A percentile compares a stretch with the other conserved stretches of the same genome.
These are phyloP conservation scores for Carex parvula DNA, from an alignment of 176 grass and related monocot species.

Conservation along the genomic window DNA sequence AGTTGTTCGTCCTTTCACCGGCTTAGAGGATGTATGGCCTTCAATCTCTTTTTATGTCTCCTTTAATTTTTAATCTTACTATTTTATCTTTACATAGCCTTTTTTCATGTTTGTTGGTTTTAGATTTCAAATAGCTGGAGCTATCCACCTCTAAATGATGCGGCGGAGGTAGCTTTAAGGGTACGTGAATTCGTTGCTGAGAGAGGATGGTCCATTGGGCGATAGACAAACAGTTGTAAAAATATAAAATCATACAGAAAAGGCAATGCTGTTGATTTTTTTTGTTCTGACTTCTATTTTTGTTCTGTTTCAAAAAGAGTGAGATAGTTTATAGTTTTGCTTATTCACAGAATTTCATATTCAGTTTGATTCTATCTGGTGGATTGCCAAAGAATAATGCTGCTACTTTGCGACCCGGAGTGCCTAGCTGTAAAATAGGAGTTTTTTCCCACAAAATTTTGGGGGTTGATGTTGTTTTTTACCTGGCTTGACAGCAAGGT, in stretches of 20 bases:
- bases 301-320: conserved; percentile 12
- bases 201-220: conserved; percentile 61
- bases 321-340: conserved; percentile 35
- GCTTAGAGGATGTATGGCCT: conserved; percentile 88
- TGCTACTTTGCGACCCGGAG: conserved; percentile 26
- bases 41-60: background rate
- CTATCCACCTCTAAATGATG: conserved; percentile 77
- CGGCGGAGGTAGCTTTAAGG: conserved; percentile 60
- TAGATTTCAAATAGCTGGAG: conserved; percentile 89
- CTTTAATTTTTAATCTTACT: conserved; percentile 15
- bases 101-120: conserved; percentile 11
- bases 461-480: background rate
- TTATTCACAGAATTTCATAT: background rate
- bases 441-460: background rate
- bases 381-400: conserved; percentile 42
- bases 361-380: background rate
- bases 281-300: conserved; percentile 3
- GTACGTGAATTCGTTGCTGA: conserved; percentile 72
- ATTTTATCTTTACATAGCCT: conserved; percentile 13
- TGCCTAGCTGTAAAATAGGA: background rate
- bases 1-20: conserved; percentile 67
- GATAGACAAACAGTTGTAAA: conserved; percentile 23
- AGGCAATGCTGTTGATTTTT: conserved; percentile 34
- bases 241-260: conserved; percentile 16
- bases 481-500: background rate